These are phyloP conservation scores for Ustilago loliicola DNA, from an alignment of 1,284 basidiomycete genomes.

Conservation along the genomic window DNA sequence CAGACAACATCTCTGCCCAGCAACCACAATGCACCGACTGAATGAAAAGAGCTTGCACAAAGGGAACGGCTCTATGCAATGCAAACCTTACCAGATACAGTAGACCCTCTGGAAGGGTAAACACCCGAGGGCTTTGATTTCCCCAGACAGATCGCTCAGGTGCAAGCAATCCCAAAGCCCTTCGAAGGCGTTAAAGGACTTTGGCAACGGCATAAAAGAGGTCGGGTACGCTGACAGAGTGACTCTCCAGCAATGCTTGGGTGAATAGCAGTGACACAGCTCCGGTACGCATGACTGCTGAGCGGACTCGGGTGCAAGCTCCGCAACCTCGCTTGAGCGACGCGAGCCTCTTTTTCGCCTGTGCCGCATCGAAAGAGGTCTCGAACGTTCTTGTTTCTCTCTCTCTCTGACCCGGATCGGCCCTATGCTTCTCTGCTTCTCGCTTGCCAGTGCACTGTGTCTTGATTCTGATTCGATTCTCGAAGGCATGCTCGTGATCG, in stretches of 20 bases:
- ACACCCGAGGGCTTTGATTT: not conserved
- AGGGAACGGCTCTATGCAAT: not conserved
- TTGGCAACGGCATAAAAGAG: slow-evolving; percentile 1
- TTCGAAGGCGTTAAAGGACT: not conserved
- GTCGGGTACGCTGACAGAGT: not conserved
- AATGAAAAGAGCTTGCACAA: not conserved
- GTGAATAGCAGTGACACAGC: slow-evolving; percentile 25
- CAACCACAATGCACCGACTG: not conserved
- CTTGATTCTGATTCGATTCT: not conserved
- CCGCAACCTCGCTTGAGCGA: slow-evolving; percentile 27
- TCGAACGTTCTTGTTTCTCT: slow-evolving; percentile 1
- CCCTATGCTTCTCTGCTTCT: not conserved
- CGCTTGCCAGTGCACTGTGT: not conserved
- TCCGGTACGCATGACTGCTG: slow-evolving; percentile 37
- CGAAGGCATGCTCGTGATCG: slow-evolving; percentile 5
- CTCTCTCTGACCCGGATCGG: not conserved
- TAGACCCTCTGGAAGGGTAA: not conserved
- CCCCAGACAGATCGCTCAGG: not conserved
- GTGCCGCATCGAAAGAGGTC: slow-evolving; percentile 10
- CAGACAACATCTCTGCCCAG: too few relatives aligned
- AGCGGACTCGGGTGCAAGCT: slow-evolving; percentile 22
- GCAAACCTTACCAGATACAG: not conserved
- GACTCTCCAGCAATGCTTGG: slow-evolving; percentile 5
- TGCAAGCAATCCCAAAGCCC: not conserved
- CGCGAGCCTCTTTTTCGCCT: slow-evolving; percentile 13